A percentile compares a stretch with the other conserved stretches of the same genome.
Evolutionary conservation across 345 rosid genomes (phyloP).

Genomic region (Sonneratia alba): DNA sequence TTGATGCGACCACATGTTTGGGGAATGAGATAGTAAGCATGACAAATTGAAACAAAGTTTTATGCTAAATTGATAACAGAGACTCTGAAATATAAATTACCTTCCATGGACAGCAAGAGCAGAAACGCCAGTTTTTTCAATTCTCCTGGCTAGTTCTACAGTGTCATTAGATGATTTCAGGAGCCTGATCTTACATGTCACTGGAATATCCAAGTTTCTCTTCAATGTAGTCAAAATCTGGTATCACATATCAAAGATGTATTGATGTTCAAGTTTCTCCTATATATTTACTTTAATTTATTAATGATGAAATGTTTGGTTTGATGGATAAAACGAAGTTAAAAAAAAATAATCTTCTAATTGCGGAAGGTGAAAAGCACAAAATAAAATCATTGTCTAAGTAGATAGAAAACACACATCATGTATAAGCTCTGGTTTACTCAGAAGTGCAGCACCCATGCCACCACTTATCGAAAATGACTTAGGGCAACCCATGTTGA

Average conservation of each 20-base stretch:
- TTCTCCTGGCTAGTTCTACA: constrained; percentile 83
- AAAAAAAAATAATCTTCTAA: constrained; percentile 2
- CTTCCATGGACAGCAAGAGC: constrained; percentile 97
- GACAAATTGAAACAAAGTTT: background rate
- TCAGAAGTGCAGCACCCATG: constrained; percentile 91
- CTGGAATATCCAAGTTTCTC: constrained; percentile 73
- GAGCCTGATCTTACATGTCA: constrained; percentile 86
- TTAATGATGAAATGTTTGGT: background rate
- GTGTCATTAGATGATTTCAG: constrained; percentile 66
- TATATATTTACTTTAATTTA: background rate
- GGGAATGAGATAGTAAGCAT: background rate
- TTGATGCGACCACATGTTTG: background rate
- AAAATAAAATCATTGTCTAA: constrained; percentile 1
- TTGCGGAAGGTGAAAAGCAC: background rate
- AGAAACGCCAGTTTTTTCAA: constrained; percentile 85
- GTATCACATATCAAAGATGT: background rate
- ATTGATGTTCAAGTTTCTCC: background rate
- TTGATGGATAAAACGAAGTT: background rate
- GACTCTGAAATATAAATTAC: constrained; percentile 18
- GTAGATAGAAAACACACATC: constrained; percentile 43
- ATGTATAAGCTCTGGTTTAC: constrained; percentile 71
- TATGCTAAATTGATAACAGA: background rate
- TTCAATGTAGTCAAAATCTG: constrained; percentile 75
- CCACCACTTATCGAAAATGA: constrained; percentile 92
- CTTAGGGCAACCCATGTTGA: constrained; percentile 96